Evolutionary conservation across 139 green algal species (phyloP), one percentile per base, ranked within the genome.

Genomic region (Gonium pectorale): DNA sequence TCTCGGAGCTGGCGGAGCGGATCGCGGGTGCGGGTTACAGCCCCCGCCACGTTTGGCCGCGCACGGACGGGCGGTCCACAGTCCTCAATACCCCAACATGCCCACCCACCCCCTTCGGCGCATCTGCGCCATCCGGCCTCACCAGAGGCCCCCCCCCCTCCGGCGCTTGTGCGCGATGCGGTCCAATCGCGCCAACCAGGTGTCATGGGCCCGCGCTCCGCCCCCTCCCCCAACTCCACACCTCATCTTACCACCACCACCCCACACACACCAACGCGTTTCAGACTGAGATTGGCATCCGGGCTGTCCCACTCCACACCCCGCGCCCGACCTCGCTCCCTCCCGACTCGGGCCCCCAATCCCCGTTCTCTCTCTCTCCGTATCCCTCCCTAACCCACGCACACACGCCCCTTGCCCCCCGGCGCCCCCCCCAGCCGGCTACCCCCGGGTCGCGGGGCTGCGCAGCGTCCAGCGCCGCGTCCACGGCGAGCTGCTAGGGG

Each of bases 11-110:
- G 9, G 15, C 41, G 54, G 56, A 69, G 26, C 40, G 54, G 56
- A 49, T 81, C 38, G 73, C 69, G 54, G 73, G 73, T 81, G 73
- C 9, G 73, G 63, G 46, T 27, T n/a, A n/a, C n/a, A n/a, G n/a
- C n/a, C n/a, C n/a, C n/a, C n/a, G n/a, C n/a, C n/a, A n/a, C n/a
- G n/a, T n/a, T n/a, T n/a, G n/a, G n/a, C n/a, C n/a, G n/a, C n/a
- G n/a, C n/a, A n/a, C 1, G 43, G 67, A 24, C 3, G 22, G 38
- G 41, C 40, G 24, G 67, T 22, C 5, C 17, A 40, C 40, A 64
- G n/a, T 15, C 19, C n/a, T 33, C 56, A 35, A 64, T 64, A 24
- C 56, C 9, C 56, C 56, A 29, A 17, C 60, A 41, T 19, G n/a
- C 8, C n/a, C 19, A 21, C 60, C 60, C 29, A 29, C 60, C 60